These are phyloP conservation scores for Cercospora nicotianae DNA, from an alignment of 2,329 filamentous ascomycete genomes.

Conservation along the genomic window DNA sequence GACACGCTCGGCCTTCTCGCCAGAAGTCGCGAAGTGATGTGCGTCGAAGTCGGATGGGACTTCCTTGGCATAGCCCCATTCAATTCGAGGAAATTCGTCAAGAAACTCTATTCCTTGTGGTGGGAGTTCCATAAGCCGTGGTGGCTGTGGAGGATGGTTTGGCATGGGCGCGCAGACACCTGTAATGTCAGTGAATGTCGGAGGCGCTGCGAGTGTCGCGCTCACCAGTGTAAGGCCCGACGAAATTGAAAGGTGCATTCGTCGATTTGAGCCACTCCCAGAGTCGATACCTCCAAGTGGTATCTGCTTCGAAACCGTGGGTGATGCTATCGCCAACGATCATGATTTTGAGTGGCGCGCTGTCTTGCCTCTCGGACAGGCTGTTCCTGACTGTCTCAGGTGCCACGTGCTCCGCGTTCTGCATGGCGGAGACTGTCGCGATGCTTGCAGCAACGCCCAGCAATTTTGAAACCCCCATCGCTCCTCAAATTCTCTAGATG, in stretches of 20 bases:
- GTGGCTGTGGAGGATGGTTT: conserved; percentile 10
- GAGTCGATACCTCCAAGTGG: conserved; percentile 47
- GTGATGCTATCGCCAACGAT: conserved; percentile 32
- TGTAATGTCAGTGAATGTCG: not conserved
- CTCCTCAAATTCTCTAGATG: not conserved
- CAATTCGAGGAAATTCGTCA: conserved; percentile 19
- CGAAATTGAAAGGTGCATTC: conserved; percentile 35
- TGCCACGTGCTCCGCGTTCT: not conserved
- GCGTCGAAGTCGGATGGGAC: conserved; percentile 32
- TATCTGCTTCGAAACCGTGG: conserved; percentile 42
- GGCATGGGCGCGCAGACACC: conserved; percentile 8
- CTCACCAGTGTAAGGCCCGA: conserved; percentile 38
- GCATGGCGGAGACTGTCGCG: not conserved
- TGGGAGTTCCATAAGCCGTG: not conserved
- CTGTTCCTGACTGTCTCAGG: not conserved
- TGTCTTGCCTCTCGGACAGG: not conserved
- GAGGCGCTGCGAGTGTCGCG: too few species aligned
- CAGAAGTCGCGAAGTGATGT: conserved; percentile 29
- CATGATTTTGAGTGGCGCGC: conserved; percentile 21
- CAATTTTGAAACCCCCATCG: not conserved
- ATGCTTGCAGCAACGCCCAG: not conserved
- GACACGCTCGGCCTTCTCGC: conserved; percentile 39
- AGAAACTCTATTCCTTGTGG: not conserved
- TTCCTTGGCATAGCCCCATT: conserved; percentile 37
- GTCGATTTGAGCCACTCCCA: conserved; percentile 43